These are phyloP conservation scores for Rauvolfia tetraphylla DNA, from an alignment of 257 asterid genomes.

Conservation along the genomic window DNA sequence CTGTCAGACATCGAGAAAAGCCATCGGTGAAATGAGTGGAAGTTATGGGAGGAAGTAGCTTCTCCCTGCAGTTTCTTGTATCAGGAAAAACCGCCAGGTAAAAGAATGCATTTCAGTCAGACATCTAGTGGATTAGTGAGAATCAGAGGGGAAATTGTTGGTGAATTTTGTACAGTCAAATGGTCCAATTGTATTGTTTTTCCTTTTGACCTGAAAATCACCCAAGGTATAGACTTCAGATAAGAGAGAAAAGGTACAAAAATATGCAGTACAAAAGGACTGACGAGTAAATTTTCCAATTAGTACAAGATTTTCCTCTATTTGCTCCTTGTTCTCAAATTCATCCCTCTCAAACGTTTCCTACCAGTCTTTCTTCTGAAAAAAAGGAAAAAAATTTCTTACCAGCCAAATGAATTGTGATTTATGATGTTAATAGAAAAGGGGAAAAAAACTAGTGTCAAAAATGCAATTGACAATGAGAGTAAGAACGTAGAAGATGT, in stretches of 20 bases:
- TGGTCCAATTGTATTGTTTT: conserved; percentile 73
- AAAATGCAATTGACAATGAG: neutral
- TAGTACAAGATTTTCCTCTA: too few relatives aligned
- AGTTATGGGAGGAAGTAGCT: neutral
- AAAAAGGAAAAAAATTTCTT: too few relatives aligned
- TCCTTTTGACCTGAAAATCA: conserved; percentile 67
- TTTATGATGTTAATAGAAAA: neutral
- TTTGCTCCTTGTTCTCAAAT: neutral
- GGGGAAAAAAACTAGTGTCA: neutral
- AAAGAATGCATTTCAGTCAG: conserved; percentile 23
- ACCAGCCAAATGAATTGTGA: conserved; percentile 1
- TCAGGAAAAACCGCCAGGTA: neutral
- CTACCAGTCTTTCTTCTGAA: too few relatives aligned
- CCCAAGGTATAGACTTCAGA: neutral
- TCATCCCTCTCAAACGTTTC: neutral
- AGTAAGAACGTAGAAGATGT: neutral
- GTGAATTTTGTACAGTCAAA: conserved; percentile 81
- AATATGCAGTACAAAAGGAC: too few relatives aligned
- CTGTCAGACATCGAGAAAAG: too few relatives aligned
- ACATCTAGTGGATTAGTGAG: conserved; percentile 34
- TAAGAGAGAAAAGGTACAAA: neutral
- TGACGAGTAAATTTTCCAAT: neutral
- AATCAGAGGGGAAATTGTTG: conserved; percentile 36
- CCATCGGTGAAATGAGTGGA: neutral
- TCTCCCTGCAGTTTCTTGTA: neutral